A percentile compares a stretch with the other conserved stretches of the same genome.
Evolutionary conservation across 1,139 yeast genomes (phyloP).

Genomic region (Yamadazyma oceani): DNA sequence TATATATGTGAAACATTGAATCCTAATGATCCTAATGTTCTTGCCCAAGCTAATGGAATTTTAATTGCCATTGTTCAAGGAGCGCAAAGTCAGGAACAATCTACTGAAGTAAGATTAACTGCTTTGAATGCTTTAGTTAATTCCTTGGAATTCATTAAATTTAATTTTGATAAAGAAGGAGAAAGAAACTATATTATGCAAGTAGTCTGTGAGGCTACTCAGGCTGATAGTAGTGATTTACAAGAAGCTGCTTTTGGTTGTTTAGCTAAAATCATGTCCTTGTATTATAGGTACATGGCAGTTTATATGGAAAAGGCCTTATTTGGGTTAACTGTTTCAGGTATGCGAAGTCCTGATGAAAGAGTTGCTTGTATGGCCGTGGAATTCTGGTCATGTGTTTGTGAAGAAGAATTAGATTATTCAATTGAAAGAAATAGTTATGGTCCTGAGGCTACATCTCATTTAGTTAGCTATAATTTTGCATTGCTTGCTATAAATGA

Average conservation of each 20-base stretch:
- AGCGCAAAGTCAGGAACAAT: constrained; percentile 80
- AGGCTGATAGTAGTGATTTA: constrained; percentile 74
- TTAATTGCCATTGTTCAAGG: constrained; percentile 96
- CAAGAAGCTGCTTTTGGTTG: constrained; percentile 97
- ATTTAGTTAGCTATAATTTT: constrained; percentile 57
- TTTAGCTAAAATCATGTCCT: constrained; percentile 85
- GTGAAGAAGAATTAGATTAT: constrained; percentile 92
- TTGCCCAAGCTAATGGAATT: constrained; percentile 86
- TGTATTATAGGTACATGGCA: constrained; percentile 86
- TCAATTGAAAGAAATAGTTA: constrained; percentile 65
- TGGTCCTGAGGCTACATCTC: constrained; percentile 34
- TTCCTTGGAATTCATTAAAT: constrained; percentile 85
- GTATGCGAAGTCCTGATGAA: constrained; percentile 86
- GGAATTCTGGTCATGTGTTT: constrained; percentile 96
- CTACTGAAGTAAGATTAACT: constrained; percentile 74
- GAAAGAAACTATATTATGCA: constrained; percentile 98
- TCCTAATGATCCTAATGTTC: constrained; percentile 76
- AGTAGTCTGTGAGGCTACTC: constrained; percentile 98
- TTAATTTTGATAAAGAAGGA: constrained; percentile 87
- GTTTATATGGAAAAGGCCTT: constrained; percentile 97
- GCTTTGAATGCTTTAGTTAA: constrained; percentile 91
- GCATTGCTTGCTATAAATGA: constrained; percentile 82
- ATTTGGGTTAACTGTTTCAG: constrained; percentile 83
- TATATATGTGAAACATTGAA: constrained; percentile 95
- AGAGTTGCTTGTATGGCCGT: constrained; percentile 97